Percentiles rank a stretch among this genome's conserved stretches.
Conservation (phyloP, 192 early-diverging fungal genomes). For the Coemansia sp. region DNA sequence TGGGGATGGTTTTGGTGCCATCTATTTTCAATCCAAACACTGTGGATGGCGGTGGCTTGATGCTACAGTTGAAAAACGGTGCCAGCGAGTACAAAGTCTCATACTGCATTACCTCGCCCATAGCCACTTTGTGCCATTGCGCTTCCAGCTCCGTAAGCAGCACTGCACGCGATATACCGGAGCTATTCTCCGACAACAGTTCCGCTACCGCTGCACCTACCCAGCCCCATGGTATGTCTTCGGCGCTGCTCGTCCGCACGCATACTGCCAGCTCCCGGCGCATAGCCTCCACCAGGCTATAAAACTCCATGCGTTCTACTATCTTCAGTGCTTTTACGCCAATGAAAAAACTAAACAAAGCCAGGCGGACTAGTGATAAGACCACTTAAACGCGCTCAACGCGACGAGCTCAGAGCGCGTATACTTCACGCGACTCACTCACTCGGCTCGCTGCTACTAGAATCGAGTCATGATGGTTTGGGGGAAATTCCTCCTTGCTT, state of each 20-base stretch:
- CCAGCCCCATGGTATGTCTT: slow-evolving; percentile 46
- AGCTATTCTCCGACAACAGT: slow-evolving; percentile 29
- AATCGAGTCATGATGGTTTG: too few species aligned
- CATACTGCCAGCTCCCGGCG: slow-evolving; percentile 22
- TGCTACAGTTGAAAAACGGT: slow-evolving; percentile 20
- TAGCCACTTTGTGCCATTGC: slow-evolving; percentile 27
- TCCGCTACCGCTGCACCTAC: slow-evolving; percentile 6
- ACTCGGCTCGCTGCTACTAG: too few species aligned
- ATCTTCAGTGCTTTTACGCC: too few species aligned
- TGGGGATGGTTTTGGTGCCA: slow-evolving; percentile 15
- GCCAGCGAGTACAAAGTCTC: slow-evolving; percentile 28
- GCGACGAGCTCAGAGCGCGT: too few species aligned
- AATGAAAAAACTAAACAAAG: too few species aligned
- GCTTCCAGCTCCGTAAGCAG: slow-evolving; percentile 37
- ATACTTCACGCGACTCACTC: too few species aligned
- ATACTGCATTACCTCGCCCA: slow-evolving; percentile 16
- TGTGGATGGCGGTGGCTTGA: slow-evolving; percentile 14
- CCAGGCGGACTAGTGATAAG: too few species aligned
- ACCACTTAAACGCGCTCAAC: too few species aligned
- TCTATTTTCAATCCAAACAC: slow-evolving; percentile 25
- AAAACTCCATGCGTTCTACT: slow-evolving; percentile 44
- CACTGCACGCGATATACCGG: slow-evolving; percentile 36
- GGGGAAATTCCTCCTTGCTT: too few species aligned
- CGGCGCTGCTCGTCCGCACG: slow-evolving; percentile 3
- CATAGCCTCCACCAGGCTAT: slow-evolving; percentile 13